phyloP scores from a whole-genome alignment of 768 basidiomycete genomes.

The Zangia roseola region DNA sequence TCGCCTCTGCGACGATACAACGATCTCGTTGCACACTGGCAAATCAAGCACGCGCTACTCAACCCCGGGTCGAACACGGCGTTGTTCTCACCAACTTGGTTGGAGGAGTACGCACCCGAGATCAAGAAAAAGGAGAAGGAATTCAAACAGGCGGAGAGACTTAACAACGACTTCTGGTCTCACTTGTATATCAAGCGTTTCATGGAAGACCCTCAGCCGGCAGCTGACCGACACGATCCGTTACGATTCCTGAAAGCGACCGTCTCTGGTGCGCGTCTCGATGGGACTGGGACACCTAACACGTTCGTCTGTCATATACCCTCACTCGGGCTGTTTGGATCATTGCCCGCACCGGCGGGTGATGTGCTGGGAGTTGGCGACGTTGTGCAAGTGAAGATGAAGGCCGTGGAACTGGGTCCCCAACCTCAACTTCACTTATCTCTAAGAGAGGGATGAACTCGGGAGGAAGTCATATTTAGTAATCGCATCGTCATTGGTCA shows the following conservation, averaged over 20 bases:
- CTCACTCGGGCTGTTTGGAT: constrained; percentile 25
- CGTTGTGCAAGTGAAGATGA: constrained; percentile 26
- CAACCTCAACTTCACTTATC: constrained; percentile 26
- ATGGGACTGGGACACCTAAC: constrained; percentile 10
- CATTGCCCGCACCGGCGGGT: constrained; percentile 8
- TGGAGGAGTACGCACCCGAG: constrained; percentile 43
- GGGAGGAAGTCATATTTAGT: neutral
- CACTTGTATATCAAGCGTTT: constrained; percentile 39
- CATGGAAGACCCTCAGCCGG: constrained; percentile 26
- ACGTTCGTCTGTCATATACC: constrained; percentile 24
- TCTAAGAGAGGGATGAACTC: constrained; percentile 1
- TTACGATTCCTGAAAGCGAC: constrained; percentile 27
- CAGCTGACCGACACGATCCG: constrained; percentile 24
- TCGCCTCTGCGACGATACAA: constrained; percentile 84
- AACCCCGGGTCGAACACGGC: constrained; percentile 33
- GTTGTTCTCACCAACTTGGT: constrained; percentile 45
- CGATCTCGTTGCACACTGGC: constrained; percentile 89
- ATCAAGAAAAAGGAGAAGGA: constrained; percentile 38
- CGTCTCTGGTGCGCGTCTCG: constrained; percentile 18
- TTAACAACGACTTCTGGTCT: constrained; percentile 42
- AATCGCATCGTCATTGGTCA: neutral
- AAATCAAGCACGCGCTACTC: constrained; percentile 78
- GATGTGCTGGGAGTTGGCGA: constrained; percentile 25
- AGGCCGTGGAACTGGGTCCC: constrained; percentile 29
- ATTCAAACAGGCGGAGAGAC: constrained; percentile 28